These are phyloP conservation scores for Tilletia walkeri DNA, from an alignment of 1,284 basidiomycete species.

Conservation along the genomic window DNA sequence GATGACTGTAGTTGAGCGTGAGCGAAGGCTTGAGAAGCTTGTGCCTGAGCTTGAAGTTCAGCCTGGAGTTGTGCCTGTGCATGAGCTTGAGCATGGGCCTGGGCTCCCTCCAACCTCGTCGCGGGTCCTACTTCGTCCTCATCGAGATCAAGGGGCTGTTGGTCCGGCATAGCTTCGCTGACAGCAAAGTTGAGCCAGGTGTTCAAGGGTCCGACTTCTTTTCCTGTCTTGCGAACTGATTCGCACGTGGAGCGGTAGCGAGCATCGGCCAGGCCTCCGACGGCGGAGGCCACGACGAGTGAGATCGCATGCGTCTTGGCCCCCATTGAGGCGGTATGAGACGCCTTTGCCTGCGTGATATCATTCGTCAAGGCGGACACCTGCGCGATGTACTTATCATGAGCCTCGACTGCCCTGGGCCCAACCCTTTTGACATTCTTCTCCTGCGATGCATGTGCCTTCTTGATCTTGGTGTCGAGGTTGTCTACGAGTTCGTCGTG, in stretches of 20 bases:
- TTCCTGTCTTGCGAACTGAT: slow-evolving; percentile 38
- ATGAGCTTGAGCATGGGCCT: slow-evolving; percentile 29
- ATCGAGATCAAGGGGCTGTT: slow-evolving; percentile 39
- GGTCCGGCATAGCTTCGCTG: slow-evolving; percentile 46
- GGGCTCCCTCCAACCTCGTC: slow-evolving; percentile 32
- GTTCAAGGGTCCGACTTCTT: slow-evolving; percentile 41
- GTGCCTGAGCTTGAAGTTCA: slow-evolving; percentile 28
- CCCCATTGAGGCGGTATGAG: slow-evolving; percentile 39
- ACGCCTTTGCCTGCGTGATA: slow-evolving; percentile 38
- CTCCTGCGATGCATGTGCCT: slow-evolving; percentile 49
- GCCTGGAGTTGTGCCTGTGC: slow-evolving; percentile 36
- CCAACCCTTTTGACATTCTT: slow-evolving; percentile 42
- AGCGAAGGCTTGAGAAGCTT: slow-evolving; percentile 23
- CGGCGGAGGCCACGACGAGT: slow-evolving; percentile 36
- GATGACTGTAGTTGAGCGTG: not conserved
- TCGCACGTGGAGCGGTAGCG: slow-evolving; percentile 51
- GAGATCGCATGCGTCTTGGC: slow-evolving; percentile 40
- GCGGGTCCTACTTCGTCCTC: slow-evolving; percentile 40
- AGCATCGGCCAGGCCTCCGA: slow-evolving; percentile 48
- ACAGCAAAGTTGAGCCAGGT: slow-evolving; percentile 44
- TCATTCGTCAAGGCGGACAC: slow-evolving; percentile 44
- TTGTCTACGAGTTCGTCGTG: slow-evolving; percentile 47
- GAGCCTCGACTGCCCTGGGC: slow-evolving; percentile 40
- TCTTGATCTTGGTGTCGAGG: slow-evolving; percentile 52
- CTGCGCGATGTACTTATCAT: slow-evolving; percentile 51